Evolutionary conservation across 2,329 filamentous ascomycete species (phyloP), one percentile per base, ranked within the genome.

Genomic region (Pseudopithomyces chartarum): DNA sequence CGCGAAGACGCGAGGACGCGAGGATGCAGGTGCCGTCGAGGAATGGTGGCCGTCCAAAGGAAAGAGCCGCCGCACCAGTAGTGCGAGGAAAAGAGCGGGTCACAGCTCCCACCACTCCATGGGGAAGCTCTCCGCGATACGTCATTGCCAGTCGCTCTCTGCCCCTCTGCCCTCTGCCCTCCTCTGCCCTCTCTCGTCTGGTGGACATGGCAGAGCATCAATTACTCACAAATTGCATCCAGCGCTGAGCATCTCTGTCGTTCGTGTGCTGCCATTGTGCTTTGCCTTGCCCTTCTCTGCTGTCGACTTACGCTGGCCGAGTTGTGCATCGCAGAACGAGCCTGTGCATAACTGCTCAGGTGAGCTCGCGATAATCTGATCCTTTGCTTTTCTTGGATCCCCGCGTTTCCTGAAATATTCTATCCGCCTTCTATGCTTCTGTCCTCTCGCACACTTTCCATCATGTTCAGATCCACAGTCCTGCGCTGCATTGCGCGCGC

Each of bases 381-480:
- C 52, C 34, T 53, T 23, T 45, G 42, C 23, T 51, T 54, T 40
- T 51, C n/a, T 42, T 33, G 26, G 38, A 33, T 13, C 29, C 29
- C 33, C 39, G 22, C 39, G 26, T 17, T 17, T 46, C 32, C 40
- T 33, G 36, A 20, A 44, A 51, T 54, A 17, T n/a, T 39, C n/a
- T 26, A 17, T 20, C 19, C 26, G 23, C 42, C 13, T 43, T 32
- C 36, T 11, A 36, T 38, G 33, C 45, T 34, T 20, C 19, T 10
- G 17, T 43, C 48, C 38, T 17, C 46, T 34, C 38, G 17, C 51
- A 58, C 58, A 40, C 17, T 17, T 17, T 40, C 38, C 13, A 40
- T 52, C 47, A 77, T 77, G 74, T 71, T 76, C 65, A 69, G 61
- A 60, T 62, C 71, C 45, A 70, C 70, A 45, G 38, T 72, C 22